phyloP scores from a whole-genome alignment of 441 rosid genomes.

The Eruca vesicaria region DNA sequence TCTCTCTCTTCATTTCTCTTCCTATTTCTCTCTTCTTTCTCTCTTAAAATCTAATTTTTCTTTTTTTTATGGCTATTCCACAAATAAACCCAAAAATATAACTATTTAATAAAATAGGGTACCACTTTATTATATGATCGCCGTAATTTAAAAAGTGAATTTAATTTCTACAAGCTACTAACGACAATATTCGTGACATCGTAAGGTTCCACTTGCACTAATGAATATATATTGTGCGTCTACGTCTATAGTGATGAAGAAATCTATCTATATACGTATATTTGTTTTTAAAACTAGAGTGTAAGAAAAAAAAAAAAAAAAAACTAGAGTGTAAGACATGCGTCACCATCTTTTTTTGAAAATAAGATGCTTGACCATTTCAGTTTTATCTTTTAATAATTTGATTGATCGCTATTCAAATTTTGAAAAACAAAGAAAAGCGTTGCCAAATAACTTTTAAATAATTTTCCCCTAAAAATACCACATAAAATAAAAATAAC shows the following conservation, averaged over 20 bases:
- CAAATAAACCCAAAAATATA: no score
- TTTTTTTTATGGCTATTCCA: no score
- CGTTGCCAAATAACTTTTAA: no score
- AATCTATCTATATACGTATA: background rate
- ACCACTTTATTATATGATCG: background rate
- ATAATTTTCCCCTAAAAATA: no score
- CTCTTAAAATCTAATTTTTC: no score
- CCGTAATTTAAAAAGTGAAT: background rate
- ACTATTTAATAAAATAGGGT: no score
- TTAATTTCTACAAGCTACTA: conserved; percentile 23
- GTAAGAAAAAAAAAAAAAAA: conserved; percentile 2
- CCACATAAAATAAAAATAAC: no score
- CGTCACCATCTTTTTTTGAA: no score
- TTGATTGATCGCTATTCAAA: background rate
- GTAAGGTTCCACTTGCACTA: conserved; percentile 25
- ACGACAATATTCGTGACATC: conserved; percentile 12
- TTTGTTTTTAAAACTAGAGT: background rate
- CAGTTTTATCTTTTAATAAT: background rate
- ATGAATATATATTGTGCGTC: background rate
- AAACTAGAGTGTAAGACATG: no score
- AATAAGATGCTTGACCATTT: conserved; percentile 23
- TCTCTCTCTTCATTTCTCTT: no score
- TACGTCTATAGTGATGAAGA: background rate
- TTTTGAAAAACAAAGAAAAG: background rate
- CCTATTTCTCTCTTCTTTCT: no score